Conservation (phyloP, 163 green algal genomes). For the Coccomyxa subellipsoidea region DNA sequence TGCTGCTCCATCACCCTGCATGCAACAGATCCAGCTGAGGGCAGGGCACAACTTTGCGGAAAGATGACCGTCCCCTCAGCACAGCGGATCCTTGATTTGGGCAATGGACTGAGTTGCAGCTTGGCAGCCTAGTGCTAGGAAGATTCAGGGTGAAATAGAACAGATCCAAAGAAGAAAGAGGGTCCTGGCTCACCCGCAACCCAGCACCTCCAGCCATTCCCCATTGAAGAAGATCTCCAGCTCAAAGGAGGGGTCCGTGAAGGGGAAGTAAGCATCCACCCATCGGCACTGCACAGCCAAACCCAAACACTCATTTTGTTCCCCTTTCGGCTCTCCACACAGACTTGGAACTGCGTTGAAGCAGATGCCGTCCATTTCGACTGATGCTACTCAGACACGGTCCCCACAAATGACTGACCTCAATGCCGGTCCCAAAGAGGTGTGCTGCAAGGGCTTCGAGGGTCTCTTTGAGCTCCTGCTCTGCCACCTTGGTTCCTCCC, state of each 20-base stretch:
- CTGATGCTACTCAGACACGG: not conserved
- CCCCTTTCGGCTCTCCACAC: not conserved
- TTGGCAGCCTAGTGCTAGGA: too few relatives aligned
- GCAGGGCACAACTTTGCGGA: too few relatives aligned
- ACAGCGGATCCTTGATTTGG: too few relatives aligned
- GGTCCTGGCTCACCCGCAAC: slow-evolving; percentile 73
- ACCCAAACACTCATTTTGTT: not conserved
- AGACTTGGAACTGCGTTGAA: not conserved
- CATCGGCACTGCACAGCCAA: slow-evolving; percentile 41
- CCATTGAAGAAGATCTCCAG: slow-evolving; percentile 99
- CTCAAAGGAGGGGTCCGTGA: slow-evolving; percentile 89
- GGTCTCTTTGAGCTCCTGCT: slow-evolving; percentile 84
- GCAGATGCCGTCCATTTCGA: not conserved
- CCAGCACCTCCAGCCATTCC: slow-evolving; percentile 98
- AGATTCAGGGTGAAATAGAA: too few relatives aligned
- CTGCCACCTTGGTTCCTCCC: slow-evolving; percentile 54
- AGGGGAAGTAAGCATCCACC: slow-evolving; percentile 88
- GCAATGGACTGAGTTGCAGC: too few relatives aligned
- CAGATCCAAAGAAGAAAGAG: not conserved
- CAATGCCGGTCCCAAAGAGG: slow-evolving; percentile 75
- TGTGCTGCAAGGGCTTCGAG: slow-evolving; percentile 90
- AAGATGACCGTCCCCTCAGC: too few relatives aligned
- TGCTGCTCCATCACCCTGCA: slow-evolving; percentile 47
- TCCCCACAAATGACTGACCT: not conserved
- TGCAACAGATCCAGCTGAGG: slow-evolving; percentile 22